Evolutionary conservation across 2,329 filamentous ascomycete genomes (phyloP), one percentile per base, ranked within the genome.

Genomic region (Epichloe glyceriae): DNA sequence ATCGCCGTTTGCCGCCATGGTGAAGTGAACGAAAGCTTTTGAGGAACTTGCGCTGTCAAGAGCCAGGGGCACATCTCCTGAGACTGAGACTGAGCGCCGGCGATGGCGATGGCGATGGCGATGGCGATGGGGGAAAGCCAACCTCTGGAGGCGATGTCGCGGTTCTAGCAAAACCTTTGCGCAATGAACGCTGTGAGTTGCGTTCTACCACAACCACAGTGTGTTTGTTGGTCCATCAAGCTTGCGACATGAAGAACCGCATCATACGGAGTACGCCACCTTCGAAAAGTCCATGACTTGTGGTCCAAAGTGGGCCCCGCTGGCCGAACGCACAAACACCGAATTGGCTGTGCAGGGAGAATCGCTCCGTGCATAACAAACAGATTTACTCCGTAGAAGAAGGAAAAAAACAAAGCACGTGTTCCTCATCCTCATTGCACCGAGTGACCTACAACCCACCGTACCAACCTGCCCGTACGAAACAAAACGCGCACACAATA

Each of bases 1-100:
- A 15, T 38, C 38, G 17, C 46, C 40, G 30, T 45, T 49, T 47
- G 53, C 38, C 33, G 48, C 52, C 58, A 62, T 61, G 45, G 26
- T 34, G n/a, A 46, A 19, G 20, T 19, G 3, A 15, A 26, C 15
- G 6, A 10, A 38, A 38, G 17, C 3, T 19, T 19, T 46, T 37
- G 19, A 20, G 17, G 17, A 34, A 37, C 8, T 22, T 10, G 34
- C 5, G 22, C 15, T n/a, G 46, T 11, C 15, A 35, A 10, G 19
- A 19, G 37, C 35, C 15, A 43, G 26, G 39, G 39, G 39, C 10
- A 19, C 8, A 20, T 19, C n/a, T 26, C 47, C 26, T 37, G 19
- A 19, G 26, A 6, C 30, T 14, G 12, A 12, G 12, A 37, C 26
- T 26, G 17, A 4, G 19, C 40, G 26, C 33, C 33, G n/a, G 44